These are phyloP conservation scores for Cenchrus fungigraminus DNA, from an alignment of 176 grass and related monocot species.

Conservation along the genomic window DNA sequence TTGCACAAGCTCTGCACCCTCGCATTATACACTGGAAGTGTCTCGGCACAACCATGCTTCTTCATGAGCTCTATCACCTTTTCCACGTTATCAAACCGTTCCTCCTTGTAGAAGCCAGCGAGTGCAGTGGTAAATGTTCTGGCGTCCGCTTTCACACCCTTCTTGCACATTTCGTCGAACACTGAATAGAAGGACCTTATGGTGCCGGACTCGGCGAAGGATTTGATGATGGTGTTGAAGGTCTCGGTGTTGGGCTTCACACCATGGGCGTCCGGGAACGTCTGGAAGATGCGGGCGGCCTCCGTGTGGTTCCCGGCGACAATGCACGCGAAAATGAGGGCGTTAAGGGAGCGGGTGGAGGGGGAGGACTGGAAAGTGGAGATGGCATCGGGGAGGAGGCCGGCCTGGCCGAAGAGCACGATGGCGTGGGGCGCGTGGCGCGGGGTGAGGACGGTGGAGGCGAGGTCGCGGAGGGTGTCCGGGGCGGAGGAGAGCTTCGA, in stretches of 20 bases:
- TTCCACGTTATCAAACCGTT: conserved; percentile 70
- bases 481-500: conserved; percentile 63
- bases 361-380: conserved; percentile 67
- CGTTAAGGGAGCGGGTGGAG: conserved; percentile 68
- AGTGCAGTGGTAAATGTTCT: conserved; percentile 71
- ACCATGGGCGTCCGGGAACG: conserved; percentile 61
- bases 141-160: conserved; percentile 55
- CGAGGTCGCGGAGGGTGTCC: conserved; percentile 51
- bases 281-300: conserved; percentile 68
- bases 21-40: conserved; percentile 63
- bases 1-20: conserved; percentile 89
- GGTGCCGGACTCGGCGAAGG: conserved; percentile 76
- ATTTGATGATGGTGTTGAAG: conserved; percentile 76
- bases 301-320: conserved; percentile 63
- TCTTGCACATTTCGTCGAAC: conserved; percentile 79
- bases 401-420: conserved; percentile 74
- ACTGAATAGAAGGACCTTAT: conserved; percentile 83
- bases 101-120: conserved; percentile 81
- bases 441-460: conserved; percentile 59
- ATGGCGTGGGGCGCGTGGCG: conserved; percentile 62
- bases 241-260: conserved; percentile 63
- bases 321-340: conserved; percentile 83
- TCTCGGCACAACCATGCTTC: conserved; percentile 56
- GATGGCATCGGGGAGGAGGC: conserved; percentile 75
- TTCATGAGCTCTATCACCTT: conserved; percentile 87